Evolutionary conservation across 805 yeast genomes (phyloP), one percentile per base, ranked within the genome.

Genomic region (Yarrowia keelungensis): DNA sequence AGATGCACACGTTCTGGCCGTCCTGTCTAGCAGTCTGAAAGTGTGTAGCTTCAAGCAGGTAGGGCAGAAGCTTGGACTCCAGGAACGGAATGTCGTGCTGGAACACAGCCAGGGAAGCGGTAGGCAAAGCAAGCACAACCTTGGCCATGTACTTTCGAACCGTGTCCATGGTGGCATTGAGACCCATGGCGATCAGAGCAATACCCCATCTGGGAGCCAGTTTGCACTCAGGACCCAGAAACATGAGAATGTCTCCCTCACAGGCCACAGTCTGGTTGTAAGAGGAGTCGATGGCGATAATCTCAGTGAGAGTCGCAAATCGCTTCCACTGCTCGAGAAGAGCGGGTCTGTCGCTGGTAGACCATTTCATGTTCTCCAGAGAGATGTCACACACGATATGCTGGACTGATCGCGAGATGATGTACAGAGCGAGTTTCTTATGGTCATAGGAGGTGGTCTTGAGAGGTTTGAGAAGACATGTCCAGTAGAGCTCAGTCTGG

Each of bases 191-290:
- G 10, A 92, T 79, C n/a, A 92, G 78, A 4, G 89, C 82, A 69
- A 90, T 80, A 0, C 90, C 89, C 93, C 97, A 92, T 0, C 88
- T 81, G 0, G 88, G 82, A 43, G 88, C 87, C 65, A 92, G 83
- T 32, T 78, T 72, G 0, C 90, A 85, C 1, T 76, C 71, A 2
- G 84, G 82, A 0, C 81, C 74, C 32, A 91, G 80, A 14, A 90
- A 76, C 1, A 78, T 79, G 1, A 86, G 75, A 53, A 92, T 84
- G 73, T 91, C 97, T 8, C 79, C 78, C 0, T 84, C 77, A 0
- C 95, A 94, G 12, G 91, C 97, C 72, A 88, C 87, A 0, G 93
- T 87, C 77, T 93, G 97, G 73, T 93, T 92, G 73, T 91, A 78
- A 0, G 97, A 90, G 0, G 97, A 87, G 75, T 92, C 97, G 47